phyloP scores from a whole-genome alignment of 805 yeast species.

The Pichia nakasei region DNA sequence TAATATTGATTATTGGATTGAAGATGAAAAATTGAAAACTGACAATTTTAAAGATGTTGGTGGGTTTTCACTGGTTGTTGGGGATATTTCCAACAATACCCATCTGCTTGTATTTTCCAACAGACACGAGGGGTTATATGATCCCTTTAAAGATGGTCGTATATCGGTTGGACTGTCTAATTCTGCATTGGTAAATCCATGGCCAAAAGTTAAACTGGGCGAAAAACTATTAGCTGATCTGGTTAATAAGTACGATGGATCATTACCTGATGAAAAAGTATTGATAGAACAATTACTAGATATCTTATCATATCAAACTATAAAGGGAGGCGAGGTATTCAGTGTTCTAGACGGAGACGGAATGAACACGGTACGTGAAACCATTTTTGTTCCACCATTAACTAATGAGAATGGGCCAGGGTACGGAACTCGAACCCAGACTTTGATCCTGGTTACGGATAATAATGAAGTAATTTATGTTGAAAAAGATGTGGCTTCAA shows the following conservation, averaged over 20 bases:
- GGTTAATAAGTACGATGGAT: slow-evolving; percentile 17
- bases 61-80: slow-evolving; percentile 57
- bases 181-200: slow-evolving; percentile 55
- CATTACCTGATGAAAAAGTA: neutral
- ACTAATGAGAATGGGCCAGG: neutral
- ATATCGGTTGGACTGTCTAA: slow-evolving; percentile 55
- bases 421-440: slow-evolving; percentile 13
- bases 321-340: slow-evolving; percentile 28
- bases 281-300: neutral
- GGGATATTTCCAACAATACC: slow-evolving; percentile 26
- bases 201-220: slow-evolving; percentile 69
- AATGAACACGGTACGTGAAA: neutral
- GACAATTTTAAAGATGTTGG: slow-evolving; percentile 36
- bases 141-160: slow-evolving; percentile 1
- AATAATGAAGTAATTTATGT: neutral
- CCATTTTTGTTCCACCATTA: slow-evolving; percentile 8
- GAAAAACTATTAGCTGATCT: slow-evolving; percentile 45
- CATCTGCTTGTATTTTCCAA: slow-evolving; percentile 42
- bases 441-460: slow-evolving; percentile 6
- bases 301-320: neutral
- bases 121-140: slow-evolving; percentile 28
- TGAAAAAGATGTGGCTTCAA: neutral
- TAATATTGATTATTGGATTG: slow-evolving; percentile 40
- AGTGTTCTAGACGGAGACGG: neutral
- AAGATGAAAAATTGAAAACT: slow-evolving; percentile 21